Evolutionary conservation across 1,284 basidiomycete species (phyloP).

Genomic region (Erythrobasidium hasegawianum): DNA sequence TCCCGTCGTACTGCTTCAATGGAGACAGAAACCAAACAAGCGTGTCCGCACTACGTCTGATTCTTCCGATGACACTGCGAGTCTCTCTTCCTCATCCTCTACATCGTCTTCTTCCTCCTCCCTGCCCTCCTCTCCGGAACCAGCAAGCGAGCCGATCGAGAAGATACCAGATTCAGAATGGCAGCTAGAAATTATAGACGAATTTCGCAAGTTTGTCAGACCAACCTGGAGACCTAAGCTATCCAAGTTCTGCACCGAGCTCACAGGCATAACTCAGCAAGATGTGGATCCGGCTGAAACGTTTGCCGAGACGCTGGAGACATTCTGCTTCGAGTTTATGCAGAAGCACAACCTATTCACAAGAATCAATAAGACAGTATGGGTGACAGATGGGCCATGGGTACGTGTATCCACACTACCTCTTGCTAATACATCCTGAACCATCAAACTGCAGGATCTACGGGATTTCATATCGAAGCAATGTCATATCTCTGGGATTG

Average conservation of each 20-base stretch:
- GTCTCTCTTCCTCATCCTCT: neutral
- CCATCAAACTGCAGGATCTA: conserved; percentile 55
- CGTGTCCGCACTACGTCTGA: neutral
- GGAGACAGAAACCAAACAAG: conserved; percentile 52
- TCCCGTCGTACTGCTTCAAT: conserved; percentile 78
- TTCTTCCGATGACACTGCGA: conserved; percentile 5
- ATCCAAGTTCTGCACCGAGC: conserved; percentile 72
- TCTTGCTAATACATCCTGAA: conserved; percentile 33
- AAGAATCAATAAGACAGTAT: conserved; percentile 48
- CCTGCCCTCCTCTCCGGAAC: neutral
- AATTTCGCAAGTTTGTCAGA: conserved; percentile 81
- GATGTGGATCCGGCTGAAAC: conserved; percentile 69
- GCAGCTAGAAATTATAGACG: conserved; percentile 62
- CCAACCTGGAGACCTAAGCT: conserved; percentile 81
- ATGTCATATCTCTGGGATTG: conserved; percentile 73
- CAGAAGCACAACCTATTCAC: conserved; percentile 51
- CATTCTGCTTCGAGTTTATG: conserved; percentile 64
- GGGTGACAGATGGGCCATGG: conserved; percentile 56
- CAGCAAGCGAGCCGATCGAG: conserved; percentile 51
- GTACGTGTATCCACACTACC: conserved; percentile 41
- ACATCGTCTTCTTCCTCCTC: neutral
- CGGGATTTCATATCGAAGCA: conserved; percentile 71
- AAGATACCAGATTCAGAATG: conserved; percentile 52
- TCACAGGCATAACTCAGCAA: conserved; percentile 91
- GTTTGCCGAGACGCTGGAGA: conserved; percentile 66